Evolutionary conservation across 2,329 filamentous ascomycete genomes (phyloP), one percentile per base, ranked within the genome.

Genomic region (Blastomyces parvus): DNA sequence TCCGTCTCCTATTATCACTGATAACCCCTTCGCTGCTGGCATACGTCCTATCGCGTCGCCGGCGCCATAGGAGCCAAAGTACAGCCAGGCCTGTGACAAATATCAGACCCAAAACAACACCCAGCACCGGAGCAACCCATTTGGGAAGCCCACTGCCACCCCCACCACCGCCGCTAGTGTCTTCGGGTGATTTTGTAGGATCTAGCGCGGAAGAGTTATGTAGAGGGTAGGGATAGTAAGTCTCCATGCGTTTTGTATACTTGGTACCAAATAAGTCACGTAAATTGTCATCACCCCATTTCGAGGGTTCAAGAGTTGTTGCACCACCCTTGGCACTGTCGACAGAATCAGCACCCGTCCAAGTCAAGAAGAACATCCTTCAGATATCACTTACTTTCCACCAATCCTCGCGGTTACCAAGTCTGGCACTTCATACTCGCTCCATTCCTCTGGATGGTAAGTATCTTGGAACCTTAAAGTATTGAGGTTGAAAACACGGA

Each of bases 61-160:
- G 56, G 1, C 81, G 79, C 8, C 82, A 79, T 73, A 80, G 84
- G 25, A 87, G 75, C 25, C 84, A 75, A 52, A 83, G 76, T 6
- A 77, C 75, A 17, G 86, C 77, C 30, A 81, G 74, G 5, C 82
- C 65, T 22, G 80, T 79, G 0, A 81, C 82, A 50, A 88, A 74
- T 55, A 86, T 79, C 1, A 85, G 75, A 2, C 84, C 85, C 1
- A 86, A 77, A 4, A 87, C 80, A 3, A 86, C 84, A 19, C 85
- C 85, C 0, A 88, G 74, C 1, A 88, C 82, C 0, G 86, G 85
- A 0, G 81, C 81, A 1, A 87, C 80, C 79, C 84, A 88, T 5
- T 74, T 74, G 0, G 85, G 83, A 3, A 83, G 79, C 27, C 79
- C 74, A 17, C 75, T 59, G 1, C 74, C 71, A 7, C 74, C 57